Evolutionary conservation across 176 grass and related monocot genomes (phyloP).

Genomic region (Chloris gayana): DNA sequence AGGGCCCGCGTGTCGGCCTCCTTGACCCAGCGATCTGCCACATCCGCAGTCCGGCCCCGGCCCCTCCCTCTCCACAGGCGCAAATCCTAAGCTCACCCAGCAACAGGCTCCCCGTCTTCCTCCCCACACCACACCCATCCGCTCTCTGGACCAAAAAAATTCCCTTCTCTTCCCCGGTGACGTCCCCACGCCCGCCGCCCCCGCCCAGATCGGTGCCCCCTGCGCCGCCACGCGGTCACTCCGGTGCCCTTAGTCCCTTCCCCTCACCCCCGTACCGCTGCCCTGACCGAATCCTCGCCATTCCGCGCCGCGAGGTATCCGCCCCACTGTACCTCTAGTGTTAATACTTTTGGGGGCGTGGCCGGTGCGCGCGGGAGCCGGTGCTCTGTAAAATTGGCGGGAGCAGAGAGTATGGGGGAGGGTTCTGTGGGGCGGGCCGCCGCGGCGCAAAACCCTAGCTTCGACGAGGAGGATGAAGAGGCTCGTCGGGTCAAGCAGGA

Average conservation of each 20-base stretch:
- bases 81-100: slow-evolving; percentile 54
- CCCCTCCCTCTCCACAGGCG: background rate
- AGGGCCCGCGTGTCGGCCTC: slow-evolving; percentile 33
- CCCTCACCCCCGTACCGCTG: slow-evolving; percentile 9
- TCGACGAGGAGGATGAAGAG: slow-evolving; percentile 27
- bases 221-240: background rate
- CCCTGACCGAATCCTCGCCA: slow-evolving; percentile 42
- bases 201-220: slow-evolving; percentile 41
- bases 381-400: slow-evolving; percentile 31
- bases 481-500: slow-evolving; percentile 50
- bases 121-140: background rate
- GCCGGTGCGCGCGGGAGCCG: background rate
- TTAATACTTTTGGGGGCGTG: slow-evolving; percentile 51
- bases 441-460: slow-evolving; percentile 53
- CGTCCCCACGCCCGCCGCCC: slow-evolving; percentile 40
- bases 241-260: background rate
- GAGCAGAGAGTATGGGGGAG: slow-evolving; percentile 32
- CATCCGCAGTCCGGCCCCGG: slow-evolving; percentile 3
- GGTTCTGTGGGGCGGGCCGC: slow-evolving; percentile 30
- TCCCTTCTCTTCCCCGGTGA: slow-evolving; percentile 52
- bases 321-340: slow-evolving; percentile 53
- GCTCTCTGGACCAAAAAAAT: slow-evolving; percentile 38
- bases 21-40: slow-evolving; percentile 27
- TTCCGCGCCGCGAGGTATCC: slow-evolving; percentile 52
- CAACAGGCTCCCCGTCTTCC: slow-evolving; percentile 11